phyloP scores from a whole-genome alignment of 345 rosid genomes.

The Camelina hispida region DNA sequence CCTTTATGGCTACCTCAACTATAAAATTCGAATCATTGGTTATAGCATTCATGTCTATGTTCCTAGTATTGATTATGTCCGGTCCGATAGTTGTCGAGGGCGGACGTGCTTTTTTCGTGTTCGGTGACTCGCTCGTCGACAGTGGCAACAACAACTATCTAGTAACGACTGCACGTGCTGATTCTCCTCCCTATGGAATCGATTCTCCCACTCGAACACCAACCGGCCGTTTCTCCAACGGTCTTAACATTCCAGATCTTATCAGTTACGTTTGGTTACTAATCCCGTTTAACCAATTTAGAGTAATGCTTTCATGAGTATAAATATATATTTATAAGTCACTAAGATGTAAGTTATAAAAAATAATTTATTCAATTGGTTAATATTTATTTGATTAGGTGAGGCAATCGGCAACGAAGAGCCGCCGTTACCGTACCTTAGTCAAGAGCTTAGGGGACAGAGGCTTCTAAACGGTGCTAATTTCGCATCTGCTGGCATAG shows the following conservation, averaged over 20 bases:
- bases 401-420: slow-evolving; percentile 61
- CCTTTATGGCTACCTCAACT: slow-evolving; percentile 21
- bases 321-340: not conserved
- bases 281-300: not conserved
- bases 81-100: slow-evolving; percentile 39
- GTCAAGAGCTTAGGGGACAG: slow-evolving; percentile 64
- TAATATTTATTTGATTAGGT: slow-evolving; percentile 49
- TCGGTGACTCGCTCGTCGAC: slow-evolving; percentile 87
- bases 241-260: slow-evolving; percentile 80
- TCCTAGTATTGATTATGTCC: slow-evolving; percentile 23
- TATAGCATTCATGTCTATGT: slow-evolving; percentile 19
- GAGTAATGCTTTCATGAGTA: not conserved
- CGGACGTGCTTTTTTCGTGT: slow-evolving; percentile 59
- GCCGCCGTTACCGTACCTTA: slow-evolving; percentile 76
- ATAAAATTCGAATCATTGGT: not conserved
- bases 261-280: slow-evolving; percentile 55
- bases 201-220: slow-evolving; percentile 69
- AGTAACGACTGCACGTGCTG: slow-evolving; percentile 79
- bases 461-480: slow-evolving; percentile 82
- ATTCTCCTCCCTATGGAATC: slow-evolving; percentile 73
- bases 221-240: slow-evolving; percentile 88
- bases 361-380: slow-evolving; percentile 1
- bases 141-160: slow-evolving; percentile 87
- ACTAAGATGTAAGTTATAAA: not conserved
- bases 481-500: slow-evolving; percentile 94